Evolutionary conservation across 2,329 filamentous ascomycete genomes (phyloP), one percentile per base, ranked within the genome.

Genomic region (Claviceps fusiformis): DNA sequence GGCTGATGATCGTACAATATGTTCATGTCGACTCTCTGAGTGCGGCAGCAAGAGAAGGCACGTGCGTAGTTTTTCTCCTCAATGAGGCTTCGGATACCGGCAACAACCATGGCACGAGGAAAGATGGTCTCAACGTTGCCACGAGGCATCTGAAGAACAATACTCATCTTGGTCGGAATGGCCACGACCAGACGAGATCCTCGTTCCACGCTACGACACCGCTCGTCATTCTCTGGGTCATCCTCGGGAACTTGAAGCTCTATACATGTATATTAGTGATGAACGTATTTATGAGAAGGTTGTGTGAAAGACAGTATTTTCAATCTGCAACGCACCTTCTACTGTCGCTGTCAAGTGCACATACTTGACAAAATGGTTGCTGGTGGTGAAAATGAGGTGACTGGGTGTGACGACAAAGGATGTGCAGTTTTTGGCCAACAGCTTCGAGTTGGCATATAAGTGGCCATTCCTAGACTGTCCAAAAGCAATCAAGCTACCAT

Each of bases 1-100:
- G 92, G 89, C n/a, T 83, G 83, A 70, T 97, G 89, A 65, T 98
- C 93, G 64, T 95, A 92, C 2, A 98, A 75, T 58, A 98, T 92
- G 65, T 98, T 98, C 86, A 97, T 91, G 65, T 98, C 93, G 0
- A 98, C 93, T 61, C 95, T 82, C 67, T 98, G 95, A 27, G 85
- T 92, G 52, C 93, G 83, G 67, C 93, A 97, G 59, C 89, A 85
- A 27, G 87, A 75, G 66, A 96, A 98, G 0, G 93, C 93, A 53
- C 81, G 82, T 51, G 79, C 81, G 65, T 96, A 98, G 62, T 93
- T 82, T 67, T 87, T 87, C 37, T 80, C 75, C 54, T 90, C 86
- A 53, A 98, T 88, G 53, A 87, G 82, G 52, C 81, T 80, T 50
- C 93, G 82, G 55, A 98, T 95, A 31, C 90, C 91, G 2, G 90